phyloP scores from a whole-genome alignment of 352 stramenopile species.

The Phytophthora megakarya region DNA sequence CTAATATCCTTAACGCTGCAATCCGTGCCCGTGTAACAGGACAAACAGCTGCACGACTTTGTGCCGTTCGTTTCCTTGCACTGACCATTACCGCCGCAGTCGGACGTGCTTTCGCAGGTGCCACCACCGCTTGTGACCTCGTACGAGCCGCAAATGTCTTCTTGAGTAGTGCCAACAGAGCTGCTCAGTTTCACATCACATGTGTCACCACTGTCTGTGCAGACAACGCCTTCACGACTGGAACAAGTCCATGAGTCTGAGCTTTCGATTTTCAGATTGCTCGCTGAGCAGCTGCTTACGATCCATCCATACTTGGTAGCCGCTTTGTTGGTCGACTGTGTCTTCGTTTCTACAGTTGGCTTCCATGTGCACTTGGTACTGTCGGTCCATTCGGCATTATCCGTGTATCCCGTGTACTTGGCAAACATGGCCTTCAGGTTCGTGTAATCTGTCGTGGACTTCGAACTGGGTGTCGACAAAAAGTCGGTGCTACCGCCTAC shows the following conservation, averaged over 20 bases:
- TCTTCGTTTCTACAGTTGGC: slow-evolving; percentile 58
- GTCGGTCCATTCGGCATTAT: slow-evolving; percentile 60
- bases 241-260: slow-evolving; percentile 76
- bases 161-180: slow-evolving; percentile 67
- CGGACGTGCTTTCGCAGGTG: slow-evolving; percentile 62
- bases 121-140: slow-evolving; percentile 65
- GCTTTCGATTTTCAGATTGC: slow-evolving; percentile 55
- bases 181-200: slow-evolving; percentile 69
- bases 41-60: slow-evolving; percentile 72
- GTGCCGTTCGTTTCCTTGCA: slow-evolving; percentile 66
- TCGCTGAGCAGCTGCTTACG: slow-evolving; percentile 56
- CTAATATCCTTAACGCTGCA: slow-evolving; percentile 81
- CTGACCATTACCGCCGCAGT: slow-evolving; percentile 80
- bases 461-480: slow-evolving; percentile 62
- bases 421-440: slow-evolving; percentile 76
- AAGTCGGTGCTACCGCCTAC: slow-evolving; percentile 70
- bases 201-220: slow-evolving; percentile 57
- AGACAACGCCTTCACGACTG: slow-evolving; percentile 74
- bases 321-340: slow-evolving; percentile 58
- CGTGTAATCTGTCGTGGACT: slow-evolving; percentile 63
- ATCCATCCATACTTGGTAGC: slow-evolving; percentile 71
- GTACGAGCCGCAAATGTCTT: slow-evolving; percentile 77
- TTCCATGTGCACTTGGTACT: slow-evolving; percentile 70
- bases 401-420: slow-evolving; percentile 62
- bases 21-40: slow-evolving; percentile 78